Conservation (phyloP, 371 early-diverging fungal genomes). For the Dichotomocladium elegans region DNA sequence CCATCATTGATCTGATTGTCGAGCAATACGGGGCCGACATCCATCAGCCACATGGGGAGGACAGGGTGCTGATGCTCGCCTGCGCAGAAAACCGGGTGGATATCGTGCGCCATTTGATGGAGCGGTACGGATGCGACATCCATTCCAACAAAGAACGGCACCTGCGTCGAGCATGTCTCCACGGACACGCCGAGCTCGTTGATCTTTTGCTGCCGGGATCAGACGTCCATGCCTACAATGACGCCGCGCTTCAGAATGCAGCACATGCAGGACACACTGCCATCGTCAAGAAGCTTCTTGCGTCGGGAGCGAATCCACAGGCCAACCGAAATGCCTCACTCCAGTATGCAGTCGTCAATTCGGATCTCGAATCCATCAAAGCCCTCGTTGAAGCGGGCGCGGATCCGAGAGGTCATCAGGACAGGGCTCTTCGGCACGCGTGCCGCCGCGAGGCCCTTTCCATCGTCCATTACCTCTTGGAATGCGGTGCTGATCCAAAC, state of each 20-base stretch:
- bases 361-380: slow-evolving; percentile 5
- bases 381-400: slow-evolving; percentile 20
- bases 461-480: slow-evolving; percentile 6
- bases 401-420: slow-evolving; percentile 19
- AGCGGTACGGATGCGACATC: slow-evolving; percentile 14
- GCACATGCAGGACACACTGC: slow-evolving; percentile 16
- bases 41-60: slow-evolving; percentile 9
- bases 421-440: slow-evolving; percentile 17
- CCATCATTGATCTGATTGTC: slow-evolving; percentile 24
- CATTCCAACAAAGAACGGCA: slow-evolving; percentile 21
- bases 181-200: slow-evolving; percentile 60
- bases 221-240: slow-evolving; percentile 37
- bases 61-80: slow-evolving; percentile 19
- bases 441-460: slow-evolving; percentile 10
- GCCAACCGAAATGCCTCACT: slow-evolving; percentile 23
- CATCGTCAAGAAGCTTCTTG: slow-evolving; percentile 19
- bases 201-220: slow-evolving; percentile 51
- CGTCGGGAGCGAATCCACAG: slow-evolving; percentile 24
- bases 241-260: slow-evolving; percentile 37
- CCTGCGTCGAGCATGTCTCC: slow-evolving; percentile 41
- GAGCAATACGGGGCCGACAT: slow-evolving; percentile 16
- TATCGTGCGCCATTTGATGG: slow-evolving; percentile 21
- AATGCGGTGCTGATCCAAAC: slow-evolving; percentile 4
- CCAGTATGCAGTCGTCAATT: slow-evolving; percentile 16
- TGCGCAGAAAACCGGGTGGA: slow-evolving; percentile 24